phyloP scores from a whole-genome alignment of 139 green algal species.

The Coelastrella sp. region DNA sequence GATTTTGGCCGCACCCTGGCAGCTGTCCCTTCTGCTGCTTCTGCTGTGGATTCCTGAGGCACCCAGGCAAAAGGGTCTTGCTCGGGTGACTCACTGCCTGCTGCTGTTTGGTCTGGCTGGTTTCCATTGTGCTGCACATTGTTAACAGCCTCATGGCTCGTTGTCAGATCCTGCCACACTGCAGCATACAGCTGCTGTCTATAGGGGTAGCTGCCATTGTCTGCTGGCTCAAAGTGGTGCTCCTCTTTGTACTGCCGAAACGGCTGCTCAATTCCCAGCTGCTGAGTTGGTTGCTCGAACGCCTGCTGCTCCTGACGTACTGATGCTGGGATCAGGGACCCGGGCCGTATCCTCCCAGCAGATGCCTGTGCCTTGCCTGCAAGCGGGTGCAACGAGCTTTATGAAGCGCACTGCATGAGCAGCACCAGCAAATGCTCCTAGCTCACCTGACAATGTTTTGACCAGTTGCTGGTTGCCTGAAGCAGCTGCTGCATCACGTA shows the following conservation, averaged over 20 bases:
- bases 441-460: neutral
- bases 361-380: neutral
- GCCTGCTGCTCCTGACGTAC: neutral
- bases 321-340: neutral
- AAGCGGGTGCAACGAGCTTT: too few species aligned
- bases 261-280: conserved; percentile 1
- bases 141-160: neutral
- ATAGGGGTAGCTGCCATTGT: conserved; percentile 24
- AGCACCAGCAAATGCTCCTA: neutral
- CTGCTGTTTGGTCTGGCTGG: neutral
- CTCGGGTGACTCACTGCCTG: neutral
- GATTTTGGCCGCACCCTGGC: conserved; percentile 56
- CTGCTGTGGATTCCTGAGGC: conserved; percentile 47
- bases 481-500: conserved; percentile 48
- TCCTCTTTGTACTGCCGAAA: neutral
- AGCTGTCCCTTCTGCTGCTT: neutral
- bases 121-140: neutral
- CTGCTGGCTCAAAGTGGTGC: conserved; percentile 10
- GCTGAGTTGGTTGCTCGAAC: neutral
- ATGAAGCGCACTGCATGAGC: neutral
- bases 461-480: conserved; percentile 55
- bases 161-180: neutral
- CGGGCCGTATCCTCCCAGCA: neutral
- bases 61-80: conserved; percentile 66
- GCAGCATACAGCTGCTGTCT: neutral